Percentiles rank a stretch among this genome's conserved stretches.
Conservation (phyloP, 768 basidiomycete genomes). For the Calocybe gangraenosa region DNA sequence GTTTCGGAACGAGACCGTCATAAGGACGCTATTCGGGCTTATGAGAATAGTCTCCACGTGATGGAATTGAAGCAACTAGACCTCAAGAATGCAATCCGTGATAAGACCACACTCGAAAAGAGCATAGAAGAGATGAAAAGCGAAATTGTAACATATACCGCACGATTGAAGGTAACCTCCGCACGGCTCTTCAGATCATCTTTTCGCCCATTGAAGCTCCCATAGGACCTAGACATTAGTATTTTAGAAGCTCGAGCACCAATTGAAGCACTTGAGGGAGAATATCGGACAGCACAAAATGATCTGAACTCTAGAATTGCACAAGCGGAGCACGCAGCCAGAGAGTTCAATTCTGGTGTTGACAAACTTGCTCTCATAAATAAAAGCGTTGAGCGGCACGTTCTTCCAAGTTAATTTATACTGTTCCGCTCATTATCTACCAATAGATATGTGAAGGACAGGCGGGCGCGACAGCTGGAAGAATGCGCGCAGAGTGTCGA, state of each 20-base stretch:
- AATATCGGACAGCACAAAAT: conserved; percentile 44
- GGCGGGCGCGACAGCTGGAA: conserved; percentile 53
- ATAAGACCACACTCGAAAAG: conserved; percentile 53
- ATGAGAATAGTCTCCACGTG: conserved; percentile 58
- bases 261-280: conserved; percentile 57
- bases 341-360: conserved; percentile 61
- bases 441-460: conserved; percentile 69
- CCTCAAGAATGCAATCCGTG: conserved; percentile 52
- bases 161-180: conserved; percentile 46
- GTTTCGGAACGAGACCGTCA: conserved; percentile 61
- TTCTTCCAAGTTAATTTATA: not conserved
- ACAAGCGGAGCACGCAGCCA: conserved; percentile 50
- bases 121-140: conserved; percentile 54
- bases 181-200: not conserved
- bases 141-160: conserved; percentile 43
- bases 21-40: conserved; percentile 41
- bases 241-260: conserved; percentile 61
- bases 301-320: conserved; percentile 45
- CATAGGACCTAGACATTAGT: conserved; percentile 59
- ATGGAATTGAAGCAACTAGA: conserved; percentile 61
- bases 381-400: conserved; percentile 63
- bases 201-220: conserved; percentile 1
- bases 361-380: conserved; percentile 61
- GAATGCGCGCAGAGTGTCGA: conserved; percentile 57
- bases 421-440: not conserved